Evolutionary conservation across 192 early-diverging fungal species (phyloP), one percentile per base, ranked within the genome.

Genomic region (Phycomyces blakesleeanus): DNA sequence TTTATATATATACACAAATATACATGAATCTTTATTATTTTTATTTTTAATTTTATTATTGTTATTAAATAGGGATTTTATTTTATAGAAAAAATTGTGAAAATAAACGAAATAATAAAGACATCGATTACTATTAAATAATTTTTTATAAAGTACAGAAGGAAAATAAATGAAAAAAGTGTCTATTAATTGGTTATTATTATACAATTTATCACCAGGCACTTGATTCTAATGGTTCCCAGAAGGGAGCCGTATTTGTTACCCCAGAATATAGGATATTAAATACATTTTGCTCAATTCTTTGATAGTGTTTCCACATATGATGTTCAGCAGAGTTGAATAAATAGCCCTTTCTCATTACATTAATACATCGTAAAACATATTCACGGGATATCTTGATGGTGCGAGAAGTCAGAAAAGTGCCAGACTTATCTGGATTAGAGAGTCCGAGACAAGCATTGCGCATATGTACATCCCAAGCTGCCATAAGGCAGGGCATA

Each of bases 391-490:
- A 39, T 0, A 15, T 21, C 10, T 55, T 26, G 11, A 61, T 53
- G 0, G 55, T 55, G 2, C 47, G 24, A 8, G 29, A n/a, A 1
- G 53, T 18, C 0, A 68, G 3, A 8, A 44, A 39, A 10, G 40
- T 53, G 25, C 47, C 44, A 5, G 53, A 24, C 37, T 51, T 40
- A 3, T 62, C 59, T 8, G 26, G 10, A 1, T 44, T 34, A 15
- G 51, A 22, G 29, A 60, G 57, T 20, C 66, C 66, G 21, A 67
- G 14, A 1, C 56, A 61, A 2, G 67, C 22, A 29, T 68, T 68
- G 25, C 60, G 27, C 29, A 68, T 37, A 0, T 56, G 53, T 1
- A 62, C 56, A 51, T 68, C 67, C 67, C 67, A 68, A 38, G 60
- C 60, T 27, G 39, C 25, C 12, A 55, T 0, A 12, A 68, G 41